Evolutionary conservation across 805 yeast genomes (phyloP).

Genomic region (Lipomyces orientalis): DNA sequence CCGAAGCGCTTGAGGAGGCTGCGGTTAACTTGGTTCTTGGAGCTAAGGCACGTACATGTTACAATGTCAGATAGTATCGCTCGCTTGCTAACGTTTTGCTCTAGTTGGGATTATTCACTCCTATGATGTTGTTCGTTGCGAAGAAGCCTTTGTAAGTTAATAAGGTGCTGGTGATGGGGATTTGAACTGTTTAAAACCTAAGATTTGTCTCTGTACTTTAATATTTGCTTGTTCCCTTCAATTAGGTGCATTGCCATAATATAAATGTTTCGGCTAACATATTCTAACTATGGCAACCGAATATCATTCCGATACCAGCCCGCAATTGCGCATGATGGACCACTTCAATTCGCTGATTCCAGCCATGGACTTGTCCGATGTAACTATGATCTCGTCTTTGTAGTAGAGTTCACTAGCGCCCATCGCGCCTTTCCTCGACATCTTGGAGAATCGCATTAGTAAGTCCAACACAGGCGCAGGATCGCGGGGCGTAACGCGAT

Average conservation of each 20-base stretch:
- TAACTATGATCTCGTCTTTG: conserved; percentile 9
- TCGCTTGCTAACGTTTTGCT: not conserved
- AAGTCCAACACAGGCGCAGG: not conserved
- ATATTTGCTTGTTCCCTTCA: not conserved
- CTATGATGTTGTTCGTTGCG: conserved; percentile 93
- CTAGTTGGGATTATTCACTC: conserved; percentile 79
- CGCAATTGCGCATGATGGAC: conserved; percentile 13
- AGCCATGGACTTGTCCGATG: conserved; percentile 10
- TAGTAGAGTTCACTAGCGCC: not conserved
- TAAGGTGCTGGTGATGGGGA: not conserved
- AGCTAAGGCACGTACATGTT: conserved; percentile 57
- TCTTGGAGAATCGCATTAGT: conserved; percentile 1
- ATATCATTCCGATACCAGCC: not conserved
- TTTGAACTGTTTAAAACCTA: not conserved
- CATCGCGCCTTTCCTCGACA: conserved; percentile 3
- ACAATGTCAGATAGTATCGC: not conserved
- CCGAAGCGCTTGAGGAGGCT: conserved; percentile 93
- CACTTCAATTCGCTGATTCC: conserved; percentile 20
- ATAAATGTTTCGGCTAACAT: not conserved
- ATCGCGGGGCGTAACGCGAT: conserved; percentile 3
- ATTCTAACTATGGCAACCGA: not conserved
- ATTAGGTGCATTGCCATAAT: not conserved
- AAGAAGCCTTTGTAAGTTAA: conserved; percentile 65
- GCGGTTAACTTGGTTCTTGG: conserved; percentile 94
- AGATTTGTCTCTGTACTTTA: not conserved